A percentile compares a stretch with the other conserved stretches of the same genome.
Conservation (phyloP, 495 filamentous ascomycete genomes). For the Hyphodiscus hymeniophilus region DNA sequence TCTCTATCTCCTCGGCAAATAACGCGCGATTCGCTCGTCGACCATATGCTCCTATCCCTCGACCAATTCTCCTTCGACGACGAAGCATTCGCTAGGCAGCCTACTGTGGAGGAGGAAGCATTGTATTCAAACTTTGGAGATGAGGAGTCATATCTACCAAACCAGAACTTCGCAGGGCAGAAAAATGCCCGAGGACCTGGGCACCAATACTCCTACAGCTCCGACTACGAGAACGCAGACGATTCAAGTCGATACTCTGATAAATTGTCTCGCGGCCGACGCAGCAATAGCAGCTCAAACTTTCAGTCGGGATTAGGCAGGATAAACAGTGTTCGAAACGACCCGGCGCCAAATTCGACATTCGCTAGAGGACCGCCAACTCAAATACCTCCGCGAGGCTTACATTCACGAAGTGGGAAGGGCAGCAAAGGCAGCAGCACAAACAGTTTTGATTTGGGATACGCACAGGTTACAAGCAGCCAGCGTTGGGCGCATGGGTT, state of each 20-base stretch:
- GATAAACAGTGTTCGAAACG: slow-evolving; percentile 51
- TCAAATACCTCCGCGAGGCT: slow-evolving; percentile 20
- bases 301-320: slow-evolving; percentile 54
- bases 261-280: slow-evolving; percentile 50
- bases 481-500: slow-evolving; percentile 47
- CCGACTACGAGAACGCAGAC: slow-evolving; percentile 57
- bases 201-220: slow-evolving; percentile 68
- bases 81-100: slow-evolving; percentile 21
- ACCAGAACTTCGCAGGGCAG: slow-evolving; percentile 12
- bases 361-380: slow-evolving; percentile 12
- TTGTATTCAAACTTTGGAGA: slow-evolving; percentile 33
- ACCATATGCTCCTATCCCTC: slow-evolving; percentile 86
- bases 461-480: slow-evolving; percentile 43
- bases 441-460: slow-evolving; percentile 60
- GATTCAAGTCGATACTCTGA: slow-evolving; percentile 54
- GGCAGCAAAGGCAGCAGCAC: slow-evolving; percentile 68
- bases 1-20: slow-evolving; percentile 67
- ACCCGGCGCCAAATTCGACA: slow-evolving; percentile 25
- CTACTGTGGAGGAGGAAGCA: slow-evolving; percentile 19
- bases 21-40: slow-evolving; percentile 78
- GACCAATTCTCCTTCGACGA: slow-evolving; percentile 60
- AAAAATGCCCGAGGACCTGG: slow-evolving; percentile 41
- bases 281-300: slow-evolving; percentile 78
- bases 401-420: slow-evolving; percentile 47
- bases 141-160: slow-evolving; percentile 27